Percentiles rank a stretch among this genome's conserved stretches.
phyloP scores from a whole-genome alignment of 164 flowering plant genomes.

The Houttuynia cordata region DNA sequence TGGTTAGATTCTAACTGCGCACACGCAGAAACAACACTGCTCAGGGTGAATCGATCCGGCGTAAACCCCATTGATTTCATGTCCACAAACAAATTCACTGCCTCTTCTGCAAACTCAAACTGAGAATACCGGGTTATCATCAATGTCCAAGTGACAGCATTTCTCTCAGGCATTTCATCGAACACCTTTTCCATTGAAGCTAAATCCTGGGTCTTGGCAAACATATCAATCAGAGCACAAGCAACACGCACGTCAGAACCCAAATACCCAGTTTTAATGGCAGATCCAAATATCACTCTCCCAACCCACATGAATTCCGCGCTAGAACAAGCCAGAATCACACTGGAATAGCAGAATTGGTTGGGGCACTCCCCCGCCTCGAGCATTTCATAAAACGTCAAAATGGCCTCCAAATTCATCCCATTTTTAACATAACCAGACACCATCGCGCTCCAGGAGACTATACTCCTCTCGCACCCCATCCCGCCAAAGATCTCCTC shows the following conservation, averaged over 20 bases:
- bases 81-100: conserved; percentile 42
- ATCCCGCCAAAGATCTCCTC: conserved; percentile 31
- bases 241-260: conserved; percentile 65
- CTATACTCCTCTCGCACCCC: conserved; percentile 41
- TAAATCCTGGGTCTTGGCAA: conserved; percentile 48
- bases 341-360: conserved; percentile 57
- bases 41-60: conserved; percentile 56
- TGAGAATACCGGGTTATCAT: conserved; percentile 70
- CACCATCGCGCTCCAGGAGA: conserved; percentile 79
- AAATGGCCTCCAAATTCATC: conserved; percentile 29
- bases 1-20: conserved; percentile 33
- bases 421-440: conserved; percentile 48
- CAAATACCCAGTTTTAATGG: conserved; percentile 53
- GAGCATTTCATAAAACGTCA: conserved; percentile 40
- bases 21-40: conserved; percentile 56
- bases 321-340: conserved; percentile 52
- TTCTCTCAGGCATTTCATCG: conserved; percentile 54
- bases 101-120: conserved; percentile 35
- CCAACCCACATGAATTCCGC: conserved; percentile 26
- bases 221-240: conserved; percentile 71
- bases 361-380: conserved; percentile 44
- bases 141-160: conserved; percentile 64
- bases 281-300: conserved; percentile 36
- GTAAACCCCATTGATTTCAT: conserved; percentile 41
- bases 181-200: conserved; percentile 51